Conservation (phyloP, 192 early-diverging fungal species). For the Coemansia sp. region DNA sequence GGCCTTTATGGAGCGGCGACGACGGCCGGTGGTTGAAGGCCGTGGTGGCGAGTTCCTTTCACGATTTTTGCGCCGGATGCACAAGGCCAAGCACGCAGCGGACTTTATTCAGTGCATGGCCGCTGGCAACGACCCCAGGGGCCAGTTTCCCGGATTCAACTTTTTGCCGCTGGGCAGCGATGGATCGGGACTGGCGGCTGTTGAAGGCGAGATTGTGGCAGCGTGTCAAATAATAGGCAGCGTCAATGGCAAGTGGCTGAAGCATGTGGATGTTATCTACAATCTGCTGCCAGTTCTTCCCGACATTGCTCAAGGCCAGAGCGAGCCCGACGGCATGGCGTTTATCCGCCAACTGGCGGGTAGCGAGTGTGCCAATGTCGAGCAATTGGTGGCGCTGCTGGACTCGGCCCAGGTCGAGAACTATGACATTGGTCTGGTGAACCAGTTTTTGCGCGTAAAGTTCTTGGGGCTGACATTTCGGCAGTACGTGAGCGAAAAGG, state of each 20-base stretch:
- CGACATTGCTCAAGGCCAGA: constrained; percentile 3
- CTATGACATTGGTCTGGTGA: constrained; percentile 38
- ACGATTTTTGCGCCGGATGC: constrained; percentile 13
- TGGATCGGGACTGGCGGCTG: constrained; percentile 16
- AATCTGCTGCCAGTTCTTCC: constrained; percentile 29
- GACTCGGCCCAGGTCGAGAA: constrained; percentile 19
- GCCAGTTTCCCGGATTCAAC: constrained; percentile 39
- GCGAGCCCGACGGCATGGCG: constrained; percentile 11
- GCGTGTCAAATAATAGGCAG: constrained; percentile 15
- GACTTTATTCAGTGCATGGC: constrained; percentile 30
- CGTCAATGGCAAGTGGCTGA: constrained; percentile 19
- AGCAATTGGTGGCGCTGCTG: constrained; percentile 17
- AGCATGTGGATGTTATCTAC: constrained; percentile 28
- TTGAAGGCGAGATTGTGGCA: constrained; percentile 27
- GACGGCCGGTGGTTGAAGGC: constrained; percentile 12
- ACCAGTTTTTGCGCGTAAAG: constrained; percentile 44
- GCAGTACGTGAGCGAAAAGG: constrained; percentile 34
- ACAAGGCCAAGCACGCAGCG: constrained; percentile 25
- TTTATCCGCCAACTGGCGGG: constrained; percentile 19
- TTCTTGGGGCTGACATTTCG: constrained; percentile 45
- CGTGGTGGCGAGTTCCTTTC: constrained; percentile 24
- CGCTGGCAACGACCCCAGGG: constrained; percentile 33
- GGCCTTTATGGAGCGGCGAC: constrained; percentile 16
- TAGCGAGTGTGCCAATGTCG: constrained; percentile 7
- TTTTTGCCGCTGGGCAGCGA: constrained; percentile 26